phyloP scores from a whole-genome alignment of 148 eudicot species.

The Diospyros lotus region DNA sequence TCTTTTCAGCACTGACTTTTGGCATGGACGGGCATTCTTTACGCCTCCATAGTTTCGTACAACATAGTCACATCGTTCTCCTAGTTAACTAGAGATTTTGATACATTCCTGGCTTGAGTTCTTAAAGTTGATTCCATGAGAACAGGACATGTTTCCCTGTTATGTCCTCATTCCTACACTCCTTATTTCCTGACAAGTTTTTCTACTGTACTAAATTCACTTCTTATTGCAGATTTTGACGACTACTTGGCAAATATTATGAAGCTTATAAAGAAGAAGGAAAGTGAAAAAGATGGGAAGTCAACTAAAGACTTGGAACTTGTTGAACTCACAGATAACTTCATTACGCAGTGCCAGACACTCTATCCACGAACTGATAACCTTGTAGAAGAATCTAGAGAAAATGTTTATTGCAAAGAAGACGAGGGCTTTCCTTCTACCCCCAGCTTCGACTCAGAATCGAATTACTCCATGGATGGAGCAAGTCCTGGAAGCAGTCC shows the following conservation, averaged over 20 bases:
- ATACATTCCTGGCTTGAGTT: no score
- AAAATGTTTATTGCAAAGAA: conserved; percentile 25
- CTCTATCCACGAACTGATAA: conserved; percentile 69
- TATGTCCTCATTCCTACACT: no score
- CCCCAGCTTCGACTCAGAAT: conserved; percentile 49
- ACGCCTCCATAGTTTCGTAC: no score
- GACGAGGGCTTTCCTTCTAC: conserved; percentile 23
- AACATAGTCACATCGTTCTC: no score
- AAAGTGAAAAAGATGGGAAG: conserved; percentile 26
- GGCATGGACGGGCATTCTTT: no score
- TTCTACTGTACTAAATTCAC: not conserved
- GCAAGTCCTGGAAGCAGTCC: conserved; percentile 38
- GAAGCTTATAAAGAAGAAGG: conserved; percentile 39
- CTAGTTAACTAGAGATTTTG: no score
- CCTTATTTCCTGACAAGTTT: no score
- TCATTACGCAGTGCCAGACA: conserved; percentile 65
- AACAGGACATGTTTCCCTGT: no score
- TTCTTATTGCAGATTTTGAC: conserved; percentile 57
- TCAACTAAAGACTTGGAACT: conserved; percentile 24
- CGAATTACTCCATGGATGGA: conserved; percentile 30
- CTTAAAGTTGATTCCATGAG: no score
- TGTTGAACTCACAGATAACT: conserved; percentile 51
- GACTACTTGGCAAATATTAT: conserved; percentile 55
- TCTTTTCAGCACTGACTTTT: no score
- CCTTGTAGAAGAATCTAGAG: conserved; percentile 62